Evolutionary conservation across 2,329 filamentous ascomycete genomes (phyloP).

Genomic region (Apiospora marii): DNA sequence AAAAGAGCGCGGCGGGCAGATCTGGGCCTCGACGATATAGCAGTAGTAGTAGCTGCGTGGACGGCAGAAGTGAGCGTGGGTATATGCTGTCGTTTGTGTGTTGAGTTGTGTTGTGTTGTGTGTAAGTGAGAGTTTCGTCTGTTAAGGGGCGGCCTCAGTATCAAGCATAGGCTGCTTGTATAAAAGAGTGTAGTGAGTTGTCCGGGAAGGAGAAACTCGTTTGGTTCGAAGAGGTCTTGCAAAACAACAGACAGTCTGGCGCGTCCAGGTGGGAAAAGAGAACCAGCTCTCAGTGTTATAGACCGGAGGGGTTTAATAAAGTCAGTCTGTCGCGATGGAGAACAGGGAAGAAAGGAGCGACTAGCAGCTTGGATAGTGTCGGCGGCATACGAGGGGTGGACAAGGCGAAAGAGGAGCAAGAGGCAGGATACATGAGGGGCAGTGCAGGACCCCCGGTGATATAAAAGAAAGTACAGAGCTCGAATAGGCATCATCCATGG

Average conservation of each 20-base stretch:
- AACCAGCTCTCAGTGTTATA: slow-evolving; percentile 64
- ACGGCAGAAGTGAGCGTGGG: slow-evolving; percentile 29
- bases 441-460: slow-evolving; percentile 58
- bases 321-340: slow-evolving; percentile 38
- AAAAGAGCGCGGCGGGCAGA: slow-evolving; percentile 6
- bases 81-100: slow-evolving; percentile 6
- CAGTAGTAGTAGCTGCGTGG: slow-evolving; percentile 25
- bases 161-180: slow-evolving; percentile 16
- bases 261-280: slow-evolving; percentile 54
- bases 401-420: slow-evolving; percentile 53
- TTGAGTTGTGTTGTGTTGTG: no score
- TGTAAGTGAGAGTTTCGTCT: slow-evolving; percentile 33
- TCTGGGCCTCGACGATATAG: slow-evolving; percentile 4
- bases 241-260: slow-evolving; percentile 38
- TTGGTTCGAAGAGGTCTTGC: slow-evolving; percentile 34
- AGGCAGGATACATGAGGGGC: slow-evolving; percentile 53
- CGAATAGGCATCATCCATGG: slow-evolving; percentile 51
- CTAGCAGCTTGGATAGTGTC: slow-evolving; percentile 49
- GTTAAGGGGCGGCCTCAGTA: slow-evolving; percentile 20
- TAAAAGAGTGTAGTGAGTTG: slow-evolving; percentile 54
- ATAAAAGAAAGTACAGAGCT: slow-evolving; percentile 58
- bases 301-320: slow-evolving; percentile 52
- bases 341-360: slow-evolving; percentile 57
- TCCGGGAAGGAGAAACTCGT: slow-evolving; percentile 51
- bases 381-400: slow-evolving; percentile 50